Conservation (phyloP, 495 filamentous ascomycete genomes). For the Letharia columbiana region DNA sequence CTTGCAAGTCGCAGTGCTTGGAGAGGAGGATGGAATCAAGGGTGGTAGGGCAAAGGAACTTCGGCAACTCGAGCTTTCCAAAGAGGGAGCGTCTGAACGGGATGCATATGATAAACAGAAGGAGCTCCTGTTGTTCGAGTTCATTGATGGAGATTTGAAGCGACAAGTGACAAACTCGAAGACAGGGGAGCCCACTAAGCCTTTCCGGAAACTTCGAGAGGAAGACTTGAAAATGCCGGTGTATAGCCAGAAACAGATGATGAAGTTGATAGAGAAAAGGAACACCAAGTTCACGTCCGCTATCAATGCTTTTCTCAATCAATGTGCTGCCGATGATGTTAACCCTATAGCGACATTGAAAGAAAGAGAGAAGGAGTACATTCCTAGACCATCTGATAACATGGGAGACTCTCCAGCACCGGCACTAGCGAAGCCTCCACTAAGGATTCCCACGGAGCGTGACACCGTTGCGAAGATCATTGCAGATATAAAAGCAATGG, state of each 20-base stretch:
- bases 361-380: constrained; percentile 38
- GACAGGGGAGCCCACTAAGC: constrained; percentile 60
- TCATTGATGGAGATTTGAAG: constrained; percentile 84
- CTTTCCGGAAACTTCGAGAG: constrained; percentile 53
- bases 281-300: constrained; percentile 78
- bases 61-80: constrained; percentile 20
- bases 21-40: constrained; percentile 49
- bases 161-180: constrained; percentile 61
- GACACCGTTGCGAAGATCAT: constrained; percentile 80
- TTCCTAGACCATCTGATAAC: constrained; percentile 45
- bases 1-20: constrained; percentile 68
- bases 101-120: constrained; percentile 32
- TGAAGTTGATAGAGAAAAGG: constrained; percentile 79
- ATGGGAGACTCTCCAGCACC: constrained; percentile 40
- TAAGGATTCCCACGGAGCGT: constrained; percentile 71
- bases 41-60: constrained; percentile 35
- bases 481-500: constrained; percentile 65
- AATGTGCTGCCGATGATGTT: constrained; percentile 53
- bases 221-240: constrained; percentile 91
- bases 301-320: constrained; percentile 65
- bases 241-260: constrained; percentile 87
- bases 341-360: constrained; percentile 61
- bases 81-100: constrained; percentile 31
- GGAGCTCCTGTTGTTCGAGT: constrained; percentile 83
- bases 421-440: constrained; percentile 37